These are phyloP conservation scores for Bipolaris sorokiniana DNA, from an alignment of 2,329 filamentous ascomycete species.

Conservation along the genomic window DNA sequence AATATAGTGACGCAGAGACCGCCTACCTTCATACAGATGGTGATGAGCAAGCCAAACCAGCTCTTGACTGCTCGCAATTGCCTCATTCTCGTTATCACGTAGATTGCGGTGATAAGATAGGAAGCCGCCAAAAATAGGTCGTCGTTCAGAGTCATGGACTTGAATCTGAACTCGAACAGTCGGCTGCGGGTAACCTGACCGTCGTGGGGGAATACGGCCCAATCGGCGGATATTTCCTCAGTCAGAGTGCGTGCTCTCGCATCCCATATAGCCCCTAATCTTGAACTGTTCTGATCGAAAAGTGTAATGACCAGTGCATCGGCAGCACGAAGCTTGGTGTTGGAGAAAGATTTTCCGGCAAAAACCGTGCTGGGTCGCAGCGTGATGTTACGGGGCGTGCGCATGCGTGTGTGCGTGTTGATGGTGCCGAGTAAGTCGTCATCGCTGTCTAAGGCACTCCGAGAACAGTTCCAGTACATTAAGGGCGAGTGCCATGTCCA, in stretches of 20 bases:
- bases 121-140: constrained; percentile 67
- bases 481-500: constrained; percentile 86
- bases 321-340: constrained; percentile 70
- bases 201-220: constrained; percentile 69
- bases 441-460: constrained; percentile 65
- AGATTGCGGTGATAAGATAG: constrained; percentile 68
- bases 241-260: constrained; percentile 62
- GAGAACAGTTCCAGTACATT: constrained; percentile 77
- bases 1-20: neutral
- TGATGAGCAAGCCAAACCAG: constrained; percentile 72
- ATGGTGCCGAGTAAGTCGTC: constrained; percentile 70
- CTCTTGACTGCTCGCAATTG: constrained; percentile 78
- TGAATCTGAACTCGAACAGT: constrained; percentile 80
- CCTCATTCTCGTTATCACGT: constrained; percentile 70
- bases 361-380: constrained; percentile 80
- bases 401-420: constrained; percentile 66
- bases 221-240: constrained; percentile 58
- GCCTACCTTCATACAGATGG: constrained; percentile 68
- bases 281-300: constrained; percentile 70
- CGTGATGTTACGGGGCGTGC: constrained; percentile 74
- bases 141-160: constrained; percentile 72
- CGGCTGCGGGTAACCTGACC: constrained; percentile 62
- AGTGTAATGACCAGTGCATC: constrained; percentile 81
- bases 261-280: constrained; percentile 70
- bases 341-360: constrained; percentile 77